Conservation (phyloP, 331 rosid species). For the Quercus tomentella region DNA sequence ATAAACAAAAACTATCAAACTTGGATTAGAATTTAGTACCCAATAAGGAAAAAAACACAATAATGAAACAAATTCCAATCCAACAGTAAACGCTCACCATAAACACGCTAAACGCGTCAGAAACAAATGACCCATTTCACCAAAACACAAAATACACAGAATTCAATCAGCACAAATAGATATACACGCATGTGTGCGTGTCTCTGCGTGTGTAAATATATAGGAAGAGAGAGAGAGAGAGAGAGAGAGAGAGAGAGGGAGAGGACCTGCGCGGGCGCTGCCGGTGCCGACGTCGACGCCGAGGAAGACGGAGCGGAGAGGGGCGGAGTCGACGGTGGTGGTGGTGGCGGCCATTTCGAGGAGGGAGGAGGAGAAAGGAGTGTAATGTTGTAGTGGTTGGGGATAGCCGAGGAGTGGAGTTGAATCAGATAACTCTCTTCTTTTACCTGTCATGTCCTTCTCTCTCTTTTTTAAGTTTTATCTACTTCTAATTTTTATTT, state of each 20-base stretch:
- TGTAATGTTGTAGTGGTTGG: background rate
- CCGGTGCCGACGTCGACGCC: conserved; percentile 97
- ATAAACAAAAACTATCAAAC: background rate
- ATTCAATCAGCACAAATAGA: background rate
- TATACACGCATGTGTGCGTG: too few species aligned
- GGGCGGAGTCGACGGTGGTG: background rate
- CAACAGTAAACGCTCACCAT: background rate
- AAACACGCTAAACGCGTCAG: background rate
- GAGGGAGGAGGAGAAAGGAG: conserved; percentile 8
- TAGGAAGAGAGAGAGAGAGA: background rate
- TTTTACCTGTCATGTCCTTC: conserved; percentile 25
- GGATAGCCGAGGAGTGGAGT: conserved; percentile 25
- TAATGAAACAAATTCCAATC: background rate
- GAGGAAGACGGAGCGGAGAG: conserved; percentile 57
- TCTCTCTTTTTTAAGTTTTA: background rate
- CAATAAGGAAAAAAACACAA: background rate
- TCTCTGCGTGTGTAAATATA: background rate
- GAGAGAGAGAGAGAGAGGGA: background rate
- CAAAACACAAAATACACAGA: background rate
- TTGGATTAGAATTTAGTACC: too few species aligned
- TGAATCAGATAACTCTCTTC: conserved; percentile 27
- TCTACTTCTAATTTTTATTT: background rate
- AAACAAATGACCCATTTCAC: background rate
- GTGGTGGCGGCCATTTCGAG: conserved; percentile 45
- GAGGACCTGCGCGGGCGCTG: conserved; percentile 88